These are phyloP conservation scores for Sanguinoderma infundibulare DNA, from an alignment of 1,284 basidiomycete species.

Conservation along the genomic window DNA sequence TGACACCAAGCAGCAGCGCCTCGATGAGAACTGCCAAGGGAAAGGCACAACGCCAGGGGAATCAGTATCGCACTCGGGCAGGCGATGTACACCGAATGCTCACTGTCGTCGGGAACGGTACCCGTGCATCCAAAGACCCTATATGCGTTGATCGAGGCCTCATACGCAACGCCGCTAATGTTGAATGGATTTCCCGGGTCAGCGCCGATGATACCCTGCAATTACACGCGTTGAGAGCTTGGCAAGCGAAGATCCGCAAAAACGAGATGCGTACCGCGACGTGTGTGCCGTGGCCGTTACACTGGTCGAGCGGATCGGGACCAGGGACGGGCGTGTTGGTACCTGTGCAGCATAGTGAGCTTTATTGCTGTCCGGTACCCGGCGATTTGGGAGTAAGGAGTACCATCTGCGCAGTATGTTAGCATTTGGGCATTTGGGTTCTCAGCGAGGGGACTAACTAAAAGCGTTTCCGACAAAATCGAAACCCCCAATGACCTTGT, in stretches of 20 bases:
- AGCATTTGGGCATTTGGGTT: not conserved
- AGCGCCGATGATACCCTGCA: constrained; percentile 65
- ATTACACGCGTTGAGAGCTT: not conserved
- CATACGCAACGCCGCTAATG: constrained; percentile 56
- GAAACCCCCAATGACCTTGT: constrained; percentile 63
- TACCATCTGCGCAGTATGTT: constrained; percentile 8
- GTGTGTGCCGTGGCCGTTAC: constrained; percentile 65
- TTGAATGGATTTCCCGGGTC: constrained; percentile 59
- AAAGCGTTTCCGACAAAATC: constrained; percentile 55
- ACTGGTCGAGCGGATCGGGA: constrained; percentile 50
- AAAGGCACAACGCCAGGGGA: not conserved
- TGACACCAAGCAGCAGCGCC: constrained; percentile 50
- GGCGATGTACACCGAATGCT: constrained; percentile 15
- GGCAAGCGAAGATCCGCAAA: not conserved
- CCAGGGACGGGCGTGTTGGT: constrained; percentile 51
- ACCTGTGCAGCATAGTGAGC: constrained; percentile 31
- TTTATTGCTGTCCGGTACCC: not conserved
- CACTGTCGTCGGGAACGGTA: constrained; percentile 48
- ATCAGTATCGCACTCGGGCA: not conserved
- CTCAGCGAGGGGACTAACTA: constrained; percentile 26
- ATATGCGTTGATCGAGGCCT: constrained; percentile 49
- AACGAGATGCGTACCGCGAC: constrained; percentile 46
- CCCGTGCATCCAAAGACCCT: constrained; percentile 55
- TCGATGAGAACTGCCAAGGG: constrained; percentile 47
- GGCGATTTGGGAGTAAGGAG: not conserved